Conservation (phyloP, 495 filamentous ascomycete species). For the Letharia lupina region DNA sequence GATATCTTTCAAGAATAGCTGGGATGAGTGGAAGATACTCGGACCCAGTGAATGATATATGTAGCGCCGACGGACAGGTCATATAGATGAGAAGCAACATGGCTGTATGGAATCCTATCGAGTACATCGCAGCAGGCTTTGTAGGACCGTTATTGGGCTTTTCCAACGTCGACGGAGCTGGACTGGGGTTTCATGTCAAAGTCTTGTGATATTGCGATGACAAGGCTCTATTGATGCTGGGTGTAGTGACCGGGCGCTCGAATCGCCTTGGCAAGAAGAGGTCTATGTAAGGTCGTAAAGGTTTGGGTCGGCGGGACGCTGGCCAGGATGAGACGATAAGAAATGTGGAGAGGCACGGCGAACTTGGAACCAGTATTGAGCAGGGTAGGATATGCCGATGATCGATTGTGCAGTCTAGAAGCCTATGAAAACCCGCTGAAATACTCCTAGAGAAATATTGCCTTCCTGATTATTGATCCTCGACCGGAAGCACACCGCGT, state of each 20-base stretch:
- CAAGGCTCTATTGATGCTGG: not conserved
- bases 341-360: not conserved
- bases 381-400: not conserved
- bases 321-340: not conserved
- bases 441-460: not conserved
- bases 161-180: not conserved
- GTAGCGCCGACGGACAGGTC: too few species aligned
- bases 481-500: slow-evolving; percentile 1
- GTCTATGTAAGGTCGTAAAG: not conserved
- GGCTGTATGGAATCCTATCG: too few species aligned
- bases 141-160: too few species aligned
- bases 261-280: not conserved
- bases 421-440: not conserved
- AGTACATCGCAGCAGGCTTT: too few species aligned
- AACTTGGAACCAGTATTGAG: not conserved
- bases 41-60: too few species aligned
- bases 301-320: not conserved
- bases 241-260: not conserved
- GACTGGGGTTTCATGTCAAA: not conserved
- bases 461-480: slow-evolving; percentile 7
- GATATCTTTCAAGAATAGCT: too few species aligned
- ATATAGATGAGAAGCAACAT: too few species aligned
- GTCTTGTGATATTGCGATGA: not conserved
- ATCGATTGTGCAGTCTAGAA: not conserved
- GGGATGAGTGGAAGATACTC: not conserved